Evolutionary conservation across 1,139 yeast genomes (phyloP).

Genomic region (Zygosaccharomyces sapae): DNA sequence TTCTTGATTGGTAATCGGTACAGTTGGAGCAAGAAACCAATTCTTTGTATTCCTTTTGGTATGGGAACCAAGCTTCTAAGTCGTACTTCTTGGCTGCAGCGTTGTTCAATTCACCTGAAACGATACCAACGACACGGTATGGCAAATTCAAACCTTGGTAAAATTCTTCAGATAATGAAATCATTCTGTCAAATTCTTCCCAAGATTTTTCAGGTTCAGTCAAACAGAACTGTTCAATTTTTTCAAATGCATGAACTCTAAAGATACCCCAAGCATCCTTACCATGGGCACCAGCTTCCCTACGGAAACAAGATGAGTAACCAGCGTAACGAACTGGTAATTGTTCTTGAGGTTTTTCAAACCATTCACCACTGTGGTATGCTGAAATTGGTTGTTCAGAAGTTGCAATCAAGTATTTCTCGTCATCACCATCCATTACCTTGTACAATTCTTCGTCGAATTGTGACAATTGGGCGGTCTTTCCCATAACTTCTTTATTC

Average conservation of each 20-base stretch:
- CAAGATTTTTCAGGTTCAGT: constrained; percentile 98
- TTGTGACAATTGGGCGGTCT: constrained; percentile 96
- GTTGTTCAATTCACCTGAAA: constrained; percentile 96
- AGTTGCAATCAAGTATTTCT: constrained; percentile 94
- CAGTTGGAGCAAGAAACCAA: constrained; percentile 97
- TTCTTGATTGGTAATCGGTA: constrained; percentile 98
- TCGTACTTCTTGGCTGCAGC: constrained; percentile 99
- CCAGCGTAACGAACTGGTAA: constrained; percentile 96
- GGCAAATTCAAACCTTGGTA: constrained; percentile 90
- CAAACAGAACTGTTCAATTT: constrained; percentile 91
- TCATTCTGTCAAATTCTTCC: constrained; percentile 96
- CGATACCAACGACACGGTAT: constrained; percentile 96
- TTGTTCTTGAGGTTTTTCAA: constrained; percentile 94
- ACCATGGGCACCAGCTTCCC: constrained; percentile 99
- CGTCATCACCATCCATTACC: constrained; percentile 95
- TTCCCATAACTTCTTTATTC: constrained; percentile 99
- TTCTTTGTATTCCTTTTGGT: constrained; percentile 97
- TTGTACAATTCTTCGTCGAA: constrained; percentile 97
- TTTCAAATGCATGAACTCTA: constrained; percentile 97
- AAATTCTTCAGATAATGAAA: constrained; percentile 83
- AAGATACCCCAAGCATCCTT: constrained; percentile 99
- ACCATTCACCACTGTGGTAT: constrained; percentile 97
- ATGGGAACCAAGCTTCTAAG: constrained; percentile 99
- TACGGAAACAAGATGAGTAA: constrained; percentile 95
- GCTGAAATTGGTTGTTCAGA: constrained; percentile 99